Conservation (phyloP, 768 basidiomycete genomes). For the Collybia sp. region DNA sequence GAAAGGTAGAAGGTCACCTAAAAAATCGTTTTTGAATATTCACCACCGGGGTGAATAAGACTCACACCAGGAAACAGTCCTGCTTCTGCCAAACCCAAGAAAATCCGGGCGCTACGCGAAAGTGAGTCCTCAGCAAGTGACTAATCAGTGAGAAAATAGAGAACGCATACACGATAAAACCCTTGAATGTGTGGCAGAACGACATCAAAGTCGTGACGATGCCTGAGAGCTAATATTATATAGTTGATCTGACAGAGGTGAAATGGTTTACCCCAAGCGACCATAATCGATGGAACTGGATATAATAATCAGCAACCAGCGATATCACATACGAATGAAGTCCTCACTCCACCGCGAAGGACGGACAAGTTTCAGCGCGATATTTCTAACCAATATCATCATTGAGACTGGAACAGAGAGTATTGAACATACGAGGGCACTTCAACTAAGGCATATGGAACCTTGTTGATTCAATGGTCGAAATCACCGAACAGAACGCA, state of each 20-base stretch:
- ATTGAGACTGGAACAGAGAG: not conserved
- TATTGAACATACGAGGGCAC: conserved; percentile 24
- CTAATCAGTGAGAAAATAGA: not conserved
- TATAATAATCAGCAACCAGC: not conserved
- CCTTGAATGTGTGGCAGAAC: conserved; percentile 23
- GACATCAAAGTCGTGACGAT: conserved; percentile 27
- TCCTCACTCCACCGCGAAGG: conserved; percentile 26
- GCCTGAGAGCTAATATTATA: conserved; percentile 6
- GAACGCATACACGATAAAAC: conserved; percentile 20
- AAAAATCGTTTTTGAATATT: not conserved
- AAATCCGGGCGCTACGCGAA: conserved; percentile 26
- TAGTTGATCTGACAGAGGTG: not conserved
- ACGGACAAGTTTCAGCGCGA: conserved; percentile 24
- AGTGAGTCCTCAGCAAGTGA: not conserved
- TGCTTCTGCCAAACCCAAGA: conserved; percentile 34
- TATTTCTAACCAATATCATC: conserved; percentile 15
- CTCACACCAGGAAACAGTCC: conserved; percentile 34
- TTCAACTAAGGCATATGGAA: conserved; percentile 29
- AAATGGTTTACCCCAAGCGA: conserved; percentile 21
- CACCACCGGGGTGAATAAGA: not conserved
- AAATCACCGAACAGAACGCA: not conserved
- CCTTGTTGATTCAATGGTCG: conserved; percentile 4
- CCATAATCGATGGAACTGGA: conserved; percentile 25
- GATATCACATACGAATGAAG: not conserved
- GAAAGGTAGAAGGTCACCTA: conserved; percentile 43